These are phyloP conservation scores for Lepidium africanum DNA, from an alignment of 345 rosid genomes.

Conservation along the genomic window DNA sequence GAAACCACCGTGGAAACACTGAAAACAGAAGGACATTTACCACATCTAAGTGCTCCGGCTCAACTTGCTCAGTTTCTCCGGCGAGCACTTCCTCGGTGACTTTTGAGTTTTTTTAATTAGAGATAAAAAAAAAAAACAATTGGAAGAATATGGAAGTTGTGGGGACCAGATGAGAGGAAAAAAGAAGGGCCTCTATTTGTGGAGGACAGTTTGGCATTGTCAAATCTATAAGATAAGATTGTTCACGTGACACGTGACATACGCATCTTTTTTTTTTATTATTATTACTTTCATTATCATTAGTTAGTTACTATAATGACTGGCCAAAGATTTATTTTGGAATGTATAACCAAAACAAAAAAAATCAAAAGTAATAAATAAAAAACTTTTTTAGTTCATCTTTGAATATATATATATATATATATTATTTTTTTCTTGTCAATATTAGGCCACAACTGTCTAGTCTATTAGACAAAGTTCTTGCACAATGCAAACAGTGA, in stretches of 20 bases:
- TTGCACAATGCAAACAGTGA: too few relatives aligned
- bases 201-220: slow-evolving; percentile 19
- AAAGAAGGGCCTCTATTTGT: slow-evolving; percentile 31
- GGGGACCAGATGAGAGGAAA: slow-evolving; percentile 22
- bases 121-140: not conserved
- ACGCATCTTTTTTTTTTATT: not conserved
- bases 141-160: slow-evolving; percentile 11
- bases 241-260: slow-evolving; percentile 41
- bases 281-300: not conserved
- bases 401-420: too few relatives aligned
- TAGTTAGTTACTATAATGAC: not conserved
- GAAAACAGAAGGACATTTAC: slow-evolving; percentile 76
- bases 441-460: too few relatives aligned
- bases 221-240: slow-evolving; percentile 32
- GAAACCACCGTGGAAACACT: slow-evolving; percentile 52
- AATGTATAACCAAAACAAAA: not conserved
- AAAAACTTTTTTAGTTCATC: too few relatives aligned
- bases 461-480: too few relatives aligned
- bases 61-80: slow-evolving; percentile 53
- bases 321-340: not conserved
- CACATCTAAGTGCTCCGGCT: slow-evolving; percentile 73
- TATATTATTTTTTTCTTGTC: too few relatives aligned
- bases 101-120: not conserved
- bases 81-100: slow-evolving; percentile 57
- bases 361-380: too few relatives aligned